These are phyloP conservation scores for Salicornia ramosissima DNA, from an alignment of 148 eudicot species.

Conservation along the genomic window DNA sequence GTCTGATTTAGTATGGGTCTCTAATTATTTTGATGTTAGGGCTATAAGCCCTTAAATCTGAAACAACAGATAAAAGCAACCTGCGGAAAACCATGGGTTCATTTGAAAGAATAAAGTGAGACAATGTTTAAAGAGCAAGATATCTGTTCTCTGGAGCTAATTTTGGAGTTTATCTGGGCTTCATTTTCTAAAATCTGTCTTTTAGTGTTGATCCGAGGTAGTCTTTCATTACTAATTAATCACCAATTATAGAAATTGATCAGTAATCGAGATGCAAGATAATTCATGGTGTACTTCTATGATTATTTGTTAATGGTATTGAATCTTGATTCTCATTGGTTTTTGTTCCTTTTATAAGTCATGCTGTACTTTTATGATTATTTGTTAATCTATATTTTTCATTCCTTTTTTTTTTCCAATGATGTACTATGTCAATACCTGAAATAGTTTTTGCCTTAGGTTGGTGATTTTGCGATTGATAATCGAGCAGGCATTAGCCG, in stretches of 20 bases:
- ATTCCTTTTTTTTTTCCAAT: neutral
- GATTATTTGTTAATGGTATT: neutral
- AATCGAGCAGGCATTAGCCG: slow-evolving; percentile 94
- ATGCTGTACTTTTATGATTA: neutral
- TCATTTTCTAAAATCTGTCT: neutral
- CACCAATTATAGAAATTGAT: neutral
- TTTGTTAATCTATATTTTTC: too few relatives aligned
- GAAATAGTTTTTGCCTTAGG: slow-evolving; percentile 40
- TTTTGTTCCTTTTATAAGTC: neutral
- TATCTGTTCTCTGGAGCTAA: neutral
- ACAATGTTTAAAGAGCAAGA: neutral
- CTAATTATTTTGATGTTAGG: neutral
- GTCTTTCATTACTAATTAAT: neutral
- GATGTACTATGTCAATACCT: slow-evolving; percentile 8
- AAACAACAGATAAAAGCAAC: neutral
- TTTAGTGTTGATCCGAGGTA: neutral
- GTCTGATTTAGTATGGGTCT: too few relatives aligned
- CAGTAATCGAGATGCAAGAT: neutral
- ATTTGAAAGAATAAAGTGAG: neutral
- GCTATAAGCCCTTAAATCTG: neutral
- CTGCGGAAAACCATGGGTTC: neutral
- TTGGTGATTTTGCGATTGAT: slow-evolving; percentile 93
- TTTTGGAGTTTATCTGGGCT: neutral
- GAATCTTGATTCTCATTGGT: neutral
- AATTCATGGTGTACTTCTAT: too few relatives aligned